Percentiles rank a stretch among this genome's conserved stretches.
Evolutionary conservation across 768 basidiomycete genomes (phyloP).

Genomic region (Agrocybe praecox): DNA sequence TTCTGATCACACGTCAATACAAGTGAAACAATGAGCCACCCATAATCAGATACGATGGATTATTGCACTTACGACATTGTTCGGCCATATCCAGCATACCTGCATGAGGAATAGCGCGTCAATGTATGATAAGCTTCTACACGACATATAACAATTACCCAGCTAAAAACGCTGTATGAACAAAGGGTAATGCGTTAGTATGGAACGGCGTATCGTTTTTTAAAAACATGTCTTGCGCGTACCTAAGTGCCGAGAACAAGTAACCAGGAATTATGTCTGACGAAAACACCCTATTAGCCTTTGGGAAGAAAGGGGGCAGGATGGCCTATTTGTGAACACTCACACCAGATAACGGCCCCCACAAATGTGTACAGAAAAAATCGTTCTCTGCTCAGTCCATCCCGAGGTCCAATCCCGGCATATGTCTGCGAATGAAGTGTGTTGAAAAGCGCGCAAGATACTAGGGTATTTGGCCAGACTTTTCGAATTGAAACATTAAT

Average conservation of each 20-base stretch:
- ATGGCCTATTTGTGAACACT: conserved; percentile 13
- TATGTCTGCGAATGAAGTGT: conserved; percentile 68
- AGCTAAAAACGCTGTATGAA: conserved; percentile 46
- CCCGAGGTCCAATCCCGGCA: conserved; percentile 53
- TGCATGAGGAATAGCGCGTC: conserved; percentile 20
- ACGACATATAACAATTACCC: conserved; percentile 33
- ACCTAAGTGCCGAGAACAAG: conserved; percentile 60
- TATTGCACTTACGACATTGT: conserved; percentile 46
- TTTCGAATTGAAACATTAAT: not conserved
- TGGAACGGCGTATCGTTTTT: not conserved
- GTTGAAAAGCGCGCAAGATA: conserved; percentile 72
- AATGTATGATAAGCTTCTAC: not conserved
- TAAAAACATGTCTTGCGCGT: conserved; percentile 12
- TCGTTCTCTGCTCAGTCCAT: conserved; percentile 57
- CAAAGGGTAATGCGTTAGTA: not conserved
- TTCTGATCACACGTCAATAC: conserved; percentile 30
- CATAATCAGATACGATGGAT: not conserved
- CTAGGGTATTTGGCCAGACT: conserved; percentile 78
- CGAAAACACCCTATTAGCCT: not conserved
- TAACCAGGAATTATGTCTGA: conserved; percentile 65
- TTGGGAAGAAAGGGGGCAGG: not conserved
- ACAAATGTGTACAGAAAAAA: conserved; percentile 61
- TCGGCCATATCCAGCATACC: conserved; percentile 68
- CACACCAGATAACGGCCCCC: conserved; percentile 48
- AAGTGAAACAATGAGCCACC: not conserved